Evolutionary conservation across 345 rosid genomes (phyloP).

Genomic region (Carallia pectinifolia): DNA sequence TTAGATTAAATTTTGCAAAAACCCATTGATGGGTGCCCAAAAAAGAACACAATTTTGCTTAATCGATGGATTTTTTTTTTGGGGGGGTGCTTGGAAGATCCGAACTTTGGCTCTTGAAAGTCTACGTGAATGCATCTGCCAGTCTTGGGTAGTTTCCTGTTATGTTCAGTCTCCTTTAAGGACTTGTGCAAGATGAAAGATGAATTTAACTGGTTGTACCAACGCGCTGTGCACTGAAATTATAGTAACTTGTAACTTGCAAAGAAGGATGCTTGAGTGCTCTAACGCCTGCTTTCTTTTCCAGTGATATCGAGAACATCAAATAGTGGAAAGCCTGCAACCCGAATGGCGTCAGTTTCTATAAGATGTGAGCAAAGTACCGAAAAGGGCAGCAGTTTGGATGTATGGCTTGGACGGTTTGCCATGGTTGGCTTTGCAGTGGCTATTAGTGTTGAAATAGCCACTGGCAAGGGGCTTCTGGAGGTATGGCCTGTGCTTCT

Average conservation of each 20-base stretch:
- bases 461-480: constrained; percentile 86
- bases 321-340: constrained; percentile 27
- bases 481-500: constrained; percentile 47
- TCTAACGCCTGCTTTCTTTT: constrained; percentile 9
- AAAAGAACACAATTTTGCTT: too few species aligned
- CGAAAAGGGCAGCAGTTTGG: constrained; percentile 51
- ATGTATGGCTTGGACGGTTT: constrained; percentile 76
- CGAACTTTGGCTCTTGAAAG: too few species aligned
- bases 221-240: too few species aligned
- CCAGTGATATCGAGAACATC: constrained; percentile 38
- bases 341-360: constrained; percentile 39
- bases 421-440: constrained; percentile 93
- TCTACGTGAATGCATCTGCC: too few species aligned
- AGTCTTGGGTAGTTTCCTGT: too few species aligned
- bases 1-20: too few species aligned
- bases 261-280: not conserved
- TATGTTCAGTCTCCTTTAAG: too few species aligned
- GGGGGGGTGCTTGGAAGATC: too few species aligned
- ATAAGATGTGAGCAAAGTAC: constrained; percentile 70
- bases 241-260: not conserved
- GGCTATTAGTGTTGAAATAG: constrained; percentile 65
- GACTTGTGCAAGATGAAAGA: too few species aligned
- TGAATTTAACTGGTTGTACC: too few species aligned
- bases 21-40: too few species aligned
- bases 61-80: too few species aligned